Percentiles rank a stretch among this genome's conserved stretches.
Evolutionary conservation across 139 green algal genomes (phyloP).

Genomic region (Parachlorella kessleri): DNA sequence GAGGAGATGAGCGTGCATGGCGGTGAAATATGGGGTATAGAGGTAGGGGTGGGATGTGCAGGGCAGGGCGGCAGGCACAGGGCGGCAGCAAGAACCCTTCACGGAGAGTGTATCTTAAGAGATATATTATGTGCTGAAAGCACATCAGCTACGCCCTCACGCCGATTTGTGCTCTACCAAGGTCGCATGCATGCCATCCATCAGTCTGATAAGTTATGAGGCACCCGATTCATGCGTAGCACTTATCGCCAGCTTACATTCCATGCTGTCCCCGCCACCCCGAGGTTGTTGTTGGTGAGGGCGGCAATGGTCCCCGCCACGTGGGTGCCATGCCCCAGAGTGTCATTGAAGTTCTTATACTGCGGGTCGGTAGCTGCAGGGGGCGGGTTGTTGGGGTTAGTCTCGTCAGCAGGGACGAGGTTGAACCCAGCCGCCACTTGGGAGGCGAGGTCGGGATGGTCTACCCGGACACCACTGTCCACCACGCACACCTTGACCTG

Average conservation of each 20-base stretch:
- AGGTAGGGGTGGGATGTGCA: too few relatives aligned
- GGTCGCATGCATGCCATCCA: too few relatives aligned
- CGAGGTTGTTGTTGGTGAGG: slow-evolving; percentile 39
- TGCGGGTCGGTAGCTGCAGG: neutral
- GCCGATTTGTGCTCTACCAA: too few relatives aligned
- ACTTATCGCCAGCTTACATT: too few relatives aligned
- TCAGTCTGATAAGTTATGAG: too few relatives aligned
- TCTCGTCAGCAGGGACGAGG: slow-evolving; percentile 18
- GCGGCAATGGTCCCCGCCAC: slow-evolving; percentile 55
- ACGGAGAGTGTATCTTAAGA: neutral
- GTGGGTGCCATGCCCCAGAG: slow-evolving; percentile 46
- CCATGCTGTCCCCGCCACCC: slow-evolving; percentile 39
- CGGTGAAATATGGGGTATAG: neutral
- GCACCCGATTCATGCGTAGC: too few relatives aligned
- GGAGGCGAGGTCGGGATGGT: slow-evolving; percentile 18
- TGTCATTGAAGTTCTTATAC: slow-evolving; percentile 26
- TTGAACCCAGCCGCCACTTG: slow-evolving; percentile 14
- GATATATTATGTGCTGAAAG: neutral
- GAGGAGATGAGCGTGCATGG: slow-evolving; percentile 51
- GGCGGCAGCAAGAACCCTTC: too few relatives aligned
- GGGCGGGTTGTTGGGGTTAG: neutral
- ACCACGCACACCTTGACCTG: slow-evolving; percentile 18
- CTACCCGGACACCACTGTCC: slow-evolving; percentile 11
- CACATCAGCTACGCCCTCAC: neutral
- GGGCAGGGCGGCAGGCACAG: too few relatives aligned